Base-by-base conservation (phyloP, 2,329 filamentous ascomycete genomes). In the Fusarium irregulare region DNA sequence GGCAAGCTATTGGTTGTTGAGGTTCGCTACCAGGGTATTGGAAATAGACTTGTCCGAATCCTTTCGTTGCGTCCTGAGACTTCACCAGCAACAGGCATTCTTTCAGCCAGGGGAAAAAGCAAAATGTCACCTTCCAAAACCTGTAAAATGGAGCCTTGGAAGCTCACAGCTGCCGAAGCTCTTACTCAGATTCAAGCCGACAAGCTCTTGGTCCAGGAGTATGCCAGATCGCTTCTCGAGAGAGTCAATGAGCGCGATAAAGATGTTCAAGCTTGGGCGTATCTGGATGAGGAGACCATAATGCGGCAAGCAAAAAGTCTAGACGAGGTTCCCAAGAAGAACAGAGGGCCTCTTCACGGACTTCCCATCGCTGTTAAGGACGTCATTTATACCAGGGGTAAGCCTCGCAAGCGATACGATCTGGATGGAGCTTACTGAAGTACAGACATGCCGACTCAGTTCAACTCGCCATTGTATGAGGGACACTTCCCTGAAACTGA, bases 351-450 rank as follows among this genome's bases (percentile, higher is more conserved):
- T 0, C 78, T 90, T 1, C 87, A 89, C 72, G 88, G 88, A 2
- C 76, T 90, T 6, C 83, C 86, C 0, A 78, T 91, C 16, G 88
- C 82, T 1, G 81, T 90, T 2, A 90, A 90, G 72, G 88, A 90
- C 79, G 82, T 90, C 20, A 87, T 89, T 66, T 83, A 82, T 72
- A 89, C 84, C 0, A 86, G 85, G 73, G 84, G 84, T 83, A 46
- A 48, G 45, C 37, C 21, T 48, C 21, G 18, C 16, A n/a, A 32
- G 13, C 20, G 8, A 10, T 16, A 21, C 16, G 34, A 23, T 21
- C 16, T 32, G 20, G 18, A 40, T 14, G 32, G 30, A 65, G 49
- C 62, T 60, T 23, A 66, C 16, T 32, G 8, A 23, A 23, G 14
- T 34, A 41, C 23, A 82, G 85, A 87, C 60, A 87, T 89, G 86